Percentiles rank a stretch among this genome's conserved stretches.
phyloP scores from a whole-genome alignment of 371 early-diverging fungal species.

The Syncephalastrum sp. region DNA sequence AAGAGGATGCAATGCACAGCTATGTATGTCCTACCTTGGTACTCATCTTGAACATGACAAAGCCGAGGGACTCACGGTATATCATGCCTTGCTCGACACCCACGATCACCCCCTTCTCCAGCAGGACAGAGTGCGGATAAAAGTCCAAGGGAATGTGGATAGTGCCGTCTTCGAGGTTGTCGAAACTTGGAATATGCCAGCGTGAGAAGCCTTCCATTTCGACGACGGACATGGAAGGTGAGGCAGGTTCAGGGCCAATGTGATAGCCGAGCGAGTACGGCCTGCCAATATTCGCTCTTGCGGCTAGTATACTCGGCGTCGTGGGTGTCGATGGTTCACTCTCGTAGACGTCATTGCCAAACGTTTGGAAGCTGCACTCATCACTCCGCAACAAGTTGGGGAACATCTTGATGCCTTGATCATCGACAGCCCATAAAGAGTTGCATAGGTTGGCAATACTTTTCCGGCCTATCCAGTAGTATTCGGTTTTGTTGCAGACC shows the following conservation, averaged over 20 bases:
- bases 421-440: slow-evolving; percentile 78
- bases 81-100: slow-evolving; percentile 76
- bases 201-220: slow-evolving; percentile 26
- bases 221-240: slow-evolving; percentile 24
- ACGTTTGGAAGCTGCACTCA: slow-evolving; percentile 30
- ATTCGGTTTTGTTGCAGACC: slow-evolving; percentile 68
- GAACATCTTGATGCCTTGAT: slow-evolving; percentile 60
- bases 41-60: slow-evolving; percentile 64
- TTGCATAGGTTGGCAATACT: slow-evolving; percentile 56
- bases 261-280: slow-evolving; percentile 42
- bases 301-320: slow-evolving; percentile 31
- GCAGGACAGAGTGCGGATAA: slow-evolving; percentile 75
- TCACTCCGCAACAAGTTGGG: slow-evolving; percentile 42
- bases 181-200: slow-evolving; percentile 44
- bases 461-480: slow-evolving; percentile 68
- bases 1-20: background rate
- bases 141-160: slow-evolving; percentile 72
- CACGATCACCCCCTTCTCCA: slow-evolving; percentile 74
- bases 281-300: slow-evolving; percentile 24
- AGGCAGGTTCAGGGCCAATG: slow-evolving; percentile 28
- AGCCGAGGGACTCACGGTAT: slow-evolving; percentile 51
- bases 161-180: slow-evolving; percentile 26
- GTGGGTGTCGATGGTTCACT: slow-evolving; percentile 42
- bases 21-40: slow-evolving; percentile 56
- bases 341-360: slow-evolving; percentile 22